Base-by-base conservation (phyloP, 768 basidiomycete species). In the Suillus subaureus region DNA sequence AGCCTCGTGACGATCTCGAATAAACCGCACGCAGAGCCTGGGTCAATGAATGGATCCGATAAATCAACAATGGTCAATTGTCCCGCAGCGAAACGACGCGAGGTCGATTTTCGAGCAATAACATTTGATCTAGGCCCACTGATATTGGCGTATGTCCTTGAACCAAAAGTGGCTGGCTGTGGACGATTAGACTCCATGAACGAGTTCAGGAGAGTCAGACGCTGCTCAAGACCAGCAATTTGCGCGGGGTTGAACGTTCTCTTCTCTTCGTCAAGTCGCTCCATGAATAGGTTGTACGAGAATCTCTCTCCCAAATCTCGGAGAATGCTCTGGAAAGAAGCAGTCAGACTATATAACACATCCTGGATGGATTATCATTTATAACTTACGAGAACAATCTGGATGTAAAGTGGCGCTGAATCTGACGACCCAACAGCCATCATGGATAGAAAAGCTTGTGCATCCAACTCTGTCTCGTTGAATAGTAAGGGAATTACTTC, bases 41-140 rank as follows among this genome's bases (percentile, higher is more conserved):
- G 71, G 70, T 90, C 88, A 11, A 89, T 79, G 68, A 89, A 89
- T 0, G 88, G 86, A 66, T 88, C 88, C 0, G 89, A 87, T 0
- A 89, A 74, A 68, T 89, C 88, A 23, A 89, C 73, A 15, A 90
- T 85, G 0, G 86, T 88, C n/a, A 89, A 63, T 66, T 83, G 81
- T 0, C 87, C 87, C 0, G 79, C 61, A 6, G 74, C 75, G 69
- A 89, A 90, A 61, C 63, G 23, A 61, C 61, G 12, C 60, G 13
- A 49, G 64, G 61, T 26, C 18, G 54, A 61, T 61, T 37, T 63
- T 52, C 37, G 6, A n/a, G 15, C 40, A 45, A 33, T 37, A 21
- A 0, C 18, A 26, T 56, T 56, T 39, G 35, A 23, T n/a, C 37
- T 49, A 21, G 61, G 61, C 7, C 61, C 23, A n/a, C 26, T 35